Evolutionary conservation across 2,329 filamentous ascomycete genomes (phyloP), one percentile per base, ranked within the genome.

Genomic region (Sporothrix inflata): DNA sequence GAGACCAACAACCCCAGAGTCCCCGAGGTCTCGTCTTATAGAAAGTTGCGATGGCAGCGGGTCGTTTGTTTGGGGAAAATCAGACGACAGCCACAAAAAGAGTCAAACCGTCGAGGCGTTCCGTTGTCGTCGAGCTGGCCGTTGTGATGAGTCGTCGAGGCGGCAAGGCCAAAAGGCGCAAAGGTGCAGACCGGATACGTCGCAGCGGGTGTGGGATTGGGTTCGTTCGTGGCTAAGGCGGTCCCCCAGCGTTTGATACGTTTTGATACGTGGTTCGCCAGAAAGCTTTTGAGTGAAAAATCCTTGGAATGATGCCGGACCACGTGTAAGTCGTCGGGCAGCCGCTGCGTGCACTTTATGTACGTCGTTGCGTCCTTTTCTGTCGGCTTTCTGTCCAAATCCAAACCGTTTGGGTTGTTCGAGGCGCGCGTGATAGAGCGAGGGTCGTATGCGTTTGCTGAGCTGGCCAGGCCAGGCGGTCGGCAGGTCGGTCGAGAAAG

Each of bases 181-280:
- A 42, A 30, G 9, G 49, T 40, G 57, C 57, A 40, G 21, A 61
- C n/a, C n/a, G 12, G 60, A 65, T 45, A 38, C 30, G 66, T 69
- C 49, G 66, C 49, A 69, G 21, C 24, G 67, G 38, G 6, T 60
- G 38, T 69, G 67, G 66, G 38, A 69, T 69, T 45, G 67, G 51
- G 51, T 69, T 65, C 40, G 60, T 45, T 65, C 63, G 70, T 71
- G 51, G 70, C 63, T 60, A 19, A 51, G 61, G 34, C 42, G 40
- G 61, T 42, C 49, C 38, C 42, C 38, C 38, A 45, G 60, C 60
- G 38, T 65, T 27, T 30, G 51, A 55, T 65, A 45, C 60, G 53
- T 65, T 51, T 45, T 68, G 45, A 71, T 71, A 71, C 63, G 67
- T 69, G 67, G 67, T 69, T 69, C 67, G 51, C 24, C 51, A 69